A percentile compares a stretch with the other conserved stretches of the same genome.
phyloP scores from a whole-genome alignment of 2,329 filamentous ascomycete species.

The Paracoccidioides lutzii region DNA sequence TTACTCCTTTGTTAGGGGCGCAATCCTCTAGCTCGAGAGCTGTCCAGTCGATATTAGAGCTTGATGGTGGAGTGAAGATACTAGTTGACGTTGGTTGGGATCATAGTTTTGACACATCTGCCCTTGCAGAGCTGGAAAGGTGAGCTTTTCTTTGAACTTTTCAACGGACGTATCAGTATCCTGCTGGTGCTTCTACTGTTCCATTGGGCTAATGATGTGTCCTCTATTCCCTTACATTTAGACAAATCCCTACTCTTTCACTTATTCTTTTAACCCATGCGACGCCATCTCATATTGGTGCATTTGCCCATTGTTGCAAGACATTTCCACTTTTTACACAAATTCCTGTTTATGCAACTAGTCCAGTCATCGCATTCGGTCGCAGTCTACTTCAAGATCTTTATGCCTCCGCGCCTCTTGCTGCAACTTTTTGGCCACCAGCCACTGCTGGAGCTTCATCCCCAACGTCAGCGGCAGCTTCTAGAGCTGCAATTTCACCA shows the following conservation, averaged over 20 bases:
- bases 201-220: not conserved
- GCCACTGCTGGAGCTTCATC: constrained; percentile 48
- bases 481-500: constrained; percentile 16
- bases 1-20: constrained; percentile 82
- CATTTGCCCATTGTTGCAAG: constrained; percentile 94
- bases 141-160: constrained; percentile 27
- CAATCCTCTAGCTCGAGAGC: constrained; percentile 67
- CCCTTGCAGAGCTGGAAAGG: constrained; percentile 83
- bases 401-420: constrained; percentile 79
- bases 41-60: constrained; percentile 88
- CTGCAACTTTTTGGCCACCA: constrained; percentile 67
- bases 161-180: constrained; percentile 5
- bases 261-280: constrained; percentile 90
- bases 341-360: constrained; percentile 88
- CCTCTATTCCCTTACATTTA: constrained; percentile 23
- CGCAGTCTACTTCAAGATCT: constrained; percentile 83
- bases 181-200: too few relatives aligned
- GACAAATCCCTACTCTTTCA: constrained; percentile 82
- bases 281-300: constrained; percentile 79
- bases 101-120: constrained; percentile 68
- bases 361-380: constrained; percentile 83
- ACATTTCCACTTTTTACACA: constrained; percentile 83
- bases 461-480: constrained; percentile 17
- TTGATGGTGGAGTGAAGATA: constrained; percentile 92
- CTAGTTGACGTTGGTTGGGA: constrained; percentile 95